Conservation (phyloP, 495 filamentous ascomycete genomes). For the Neurospora pannonica region DNA sequence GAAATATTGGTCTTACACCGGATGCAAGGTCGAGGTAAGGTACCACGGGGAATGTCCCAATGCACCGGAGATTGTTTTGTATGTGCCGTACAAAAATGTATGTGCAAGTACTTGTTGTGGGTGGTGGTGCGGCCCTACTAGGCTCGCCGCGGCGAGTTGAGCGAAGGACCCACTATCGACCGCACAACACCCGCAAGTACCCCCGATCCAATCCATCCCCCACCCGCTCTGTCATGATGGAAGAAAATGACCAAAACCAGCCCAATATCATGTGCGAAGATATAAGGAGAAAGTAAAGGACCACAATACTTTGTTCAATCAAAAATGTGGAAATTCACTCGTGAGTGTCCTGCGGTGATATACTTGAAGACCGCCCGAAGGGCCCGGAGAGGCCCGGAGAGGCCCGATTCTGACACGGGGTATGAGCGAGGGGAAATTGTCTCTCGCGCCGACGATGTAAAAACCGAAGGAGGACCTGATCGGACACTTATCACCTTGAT, state of each 20-base stretch:
- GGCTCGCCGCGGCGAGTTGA: background rate
- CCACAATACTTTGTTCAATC: background rate
- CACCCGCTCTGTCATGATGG: background rate
- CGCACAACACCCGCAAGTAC: background rate
- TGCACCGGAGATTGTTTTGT: background rate
- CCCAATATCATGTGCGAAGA: background rate
- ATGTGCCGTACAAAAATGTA: background rate
- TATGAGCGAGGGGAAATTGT: no score
- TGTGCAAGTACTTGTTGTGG: background rate
- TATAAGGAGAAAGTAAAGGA: background rate
- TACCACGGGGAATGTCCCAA: no score
- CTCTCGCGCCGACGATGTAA: no score
- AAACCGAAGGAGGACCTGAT: no score
- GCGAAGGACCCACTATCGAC: background rate
- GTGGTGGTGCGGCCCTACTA: background rate
- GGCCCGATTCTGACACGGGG: no score
- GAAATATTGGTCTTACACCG: background rate
- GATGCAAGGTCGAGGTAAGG: background rate
- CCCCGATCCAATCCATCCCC: background rate
- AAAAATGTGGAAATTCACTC: background rate
- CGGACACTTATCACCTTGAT: no score
- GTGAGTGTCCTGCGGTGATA: background rate
- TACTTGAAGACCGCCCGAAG: background rate
- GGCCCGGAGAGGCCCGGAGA: no score
- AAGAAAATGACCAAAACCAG: background rate